Evolutionary conservation across 768 basidiomycete genomes (phyloP), one percentile per base, ranked within the genome.

Genomic region (Mycena sanguinolenta): DNA sequence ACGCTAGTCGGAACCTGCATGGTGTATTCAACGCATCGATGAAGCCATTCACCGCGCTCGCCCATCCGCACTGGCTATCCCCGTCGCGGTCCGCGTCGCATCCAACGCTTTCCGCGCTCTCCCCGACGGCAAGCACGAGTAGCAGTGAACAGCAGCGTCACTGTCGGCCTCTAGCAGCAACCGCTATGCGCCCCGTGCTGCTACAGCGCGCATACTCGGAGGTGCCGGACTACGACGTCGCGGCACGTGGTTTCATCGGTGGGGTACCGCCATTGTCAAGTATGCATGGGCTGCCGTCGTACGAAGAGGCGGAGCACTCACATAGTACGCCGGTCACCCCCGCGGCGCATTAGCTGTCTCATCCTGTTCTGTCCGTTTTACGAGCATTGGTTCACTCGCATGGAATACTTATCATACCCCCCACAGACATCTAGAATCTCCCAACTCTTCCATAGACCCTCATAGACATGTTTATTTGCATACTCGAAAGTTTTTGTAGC

Each of bases 141-240:
- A 62, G 58, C 53, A 32, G 62, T 16, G 70, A 58, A 28, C 71
- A 52, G 72, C 73, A 16, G 72, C 74, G 25, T 14, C 69, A 50
- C 42, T 61, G 60, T 39, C 65, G 62, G 62, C 76, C n/a, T n/a
- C n/a, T n/a, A n/a, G 57, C 50, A 69, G 67, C 57, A 58, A 67
- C 72, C 3, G 75, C 77, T 38, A 53, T 57, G 21, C 65, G 59
- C 53, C 77, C 77, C 19, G 76, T 79, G 72, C 72, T 89, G 71
- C 82, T 92, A 67, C 89, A 89, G 72, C 86, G 90, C 25, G 88
- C 89, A 55, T 91, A 89, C 75, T 93, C 87, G 72, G 89, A 87
- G 83, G 94, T 98, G 21, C 97, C 97, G 1, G 90, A 94, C 73
- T 99, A 99, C 79, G 87, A 87, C 23, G 86, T 94, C 54, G 95